A percentile compares a stretch with the other conserved stretches of the same genome.
Conservation (phyloP, 73 alveolate genomes). For the Stentor roeselii region DNA sequence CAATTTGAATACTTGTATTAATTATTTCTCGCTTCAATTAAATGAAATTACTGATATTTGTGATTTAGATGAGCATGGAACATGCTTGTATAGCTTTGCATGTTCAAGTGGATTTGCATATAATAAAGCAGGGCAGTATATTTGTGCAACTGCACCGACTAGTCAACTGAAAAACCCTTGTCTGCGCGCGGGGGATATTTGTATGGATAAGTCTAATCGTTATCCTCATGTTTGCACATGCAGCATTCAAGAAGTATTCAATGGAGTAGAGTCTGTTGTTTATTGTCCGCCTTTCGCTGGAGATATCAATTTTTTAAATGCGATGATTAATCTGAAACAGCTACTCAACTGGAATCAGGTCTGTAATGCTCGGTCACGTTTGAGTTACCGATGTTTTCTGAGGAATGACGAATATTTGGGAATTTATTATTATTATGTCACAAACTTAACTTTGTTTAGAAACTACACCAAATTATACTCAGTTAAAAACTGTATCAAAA, state of each 20-base stretch:
- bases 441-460: not conserved
- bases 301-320: not conserved
- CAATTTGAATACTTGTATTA: not conserved
- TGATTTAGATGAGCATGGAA: not conserved
- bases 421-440: not conserved
- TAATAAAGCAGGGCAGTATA: not conserved
- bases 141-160: not conserved
- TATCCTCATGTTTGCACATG: not conserved
- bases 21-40: not conserved
- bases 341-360: not conserved
- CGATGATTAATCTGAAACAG: not conserved
- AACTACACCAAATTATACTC: not conserved
- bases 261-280: not conserved
- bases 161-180: not conserved
- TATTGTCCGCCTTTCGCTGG: conserved; percentile 16
- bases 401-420: conserved; percentile 9
- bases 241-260: not conserved
- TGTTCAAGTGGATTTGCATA: not conserved
- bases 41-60: not conserved
- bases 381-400: not conserved
- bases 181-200: not conserved
- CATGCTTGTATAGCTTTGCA: not conserved
- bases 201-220: not conserved
- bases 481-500: not conserved
- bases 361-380: conserved; percentile 3